Evolutionary conservation across 176 grass and related monocot genomes (phyloP), one percentile per base, ranked within the genome.

Genomic region (Zea mays): DNA sequence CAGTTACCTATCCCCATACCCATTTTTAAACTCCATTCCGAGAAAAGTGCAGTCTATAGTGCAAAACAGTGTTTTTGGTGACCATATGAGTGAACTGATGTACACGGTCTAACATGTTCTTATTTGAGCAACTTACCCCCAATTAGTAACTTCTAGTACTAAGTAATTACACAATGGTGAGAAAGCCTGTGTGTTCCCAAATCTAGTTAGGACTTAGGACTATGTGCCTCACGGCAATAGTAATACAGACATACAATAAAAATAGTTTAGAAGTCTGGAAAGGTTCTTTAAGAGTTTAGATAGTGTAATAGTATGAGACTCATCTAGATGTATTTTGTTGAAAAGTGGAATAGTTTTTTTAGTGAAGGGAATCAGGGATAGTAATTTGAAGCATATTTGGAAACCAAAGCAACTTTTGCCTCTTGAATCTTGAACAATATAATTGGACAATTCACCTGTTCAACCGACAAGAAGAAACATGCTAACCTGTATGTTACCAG

Each of bases 391-490:
- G 16, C 71, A 51, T 61, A 62, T 69, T 62, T 73, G 1, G 10
- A 59, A 73, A 73, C 27, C 20, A 2, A 20, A n/a, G 6, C 3
- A 41, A 5, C 40, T 41, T 39, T 39, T 39, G 38, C 38, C 38
- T 39, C 38, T 39, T 39, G 38, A 39, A 39, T 39, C 38, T 39
- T 39, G 38, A 39, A 39, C 79, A 69, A 17, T 12, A 45, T 46
- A 74, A 44, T 56, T 66, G 16, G 41, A 83, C 14, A 55, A 7
- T n/a, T 47, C 35, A 51, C 48, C 67, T 16, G 19, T 43, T n/a
- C 42, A 74, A 78, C 10, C 19, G 60, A 77, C 45, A 52, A 44
- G 74, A 77, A 52, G 54, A 62, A 83, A 54, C 45, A 40, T 34
- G 55, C 2, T 56, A 56, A 14, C 36, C 2, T 39, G 11, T 44